A percentile compares a stretch with the other conserved stretches of the same genome.
Evolutionary conservation across 2,329 filamentous ascomycete genomes (phyloP).

Genomic region (Colletotrichum sp.): DNA sequence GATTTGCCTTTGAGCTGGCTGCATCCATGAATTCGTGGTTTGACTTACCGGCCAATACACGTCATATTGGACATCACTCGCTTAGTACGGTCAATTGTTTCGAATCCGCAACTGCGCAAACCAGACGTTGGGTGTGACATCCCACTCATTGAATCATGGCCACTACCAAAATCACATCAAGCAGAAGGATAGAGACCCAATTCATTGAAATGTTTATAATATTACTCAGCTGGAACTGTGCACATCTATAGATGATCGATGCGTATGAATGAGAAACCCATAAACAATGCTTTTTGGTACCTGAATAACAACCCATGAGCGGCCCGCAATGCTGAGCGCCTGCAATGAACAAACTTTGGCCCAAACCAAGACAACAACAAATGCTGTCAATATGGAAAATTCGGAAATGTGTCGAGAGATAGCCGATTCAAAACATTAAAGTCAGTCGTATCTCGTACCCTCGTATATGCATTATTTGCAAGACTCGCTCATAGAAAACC

Average conservation of each 20-base stretch:
- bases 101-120: background rate
- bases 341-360: background rate
- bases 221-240: background rate
- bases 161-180: background rate
- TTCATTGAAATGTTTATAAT: background rate
- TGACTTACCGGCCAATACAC: background rate
- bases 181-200: background rate
- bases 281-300: background rate
- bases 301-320: background rate
- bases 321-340: background rate
- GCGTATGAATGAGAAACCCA: background rate
- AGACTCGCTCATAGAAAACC: background rate
- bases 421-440: background rate
- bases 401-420: background rate
- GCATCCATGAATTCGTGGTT: background rate
- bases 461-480: background rate
- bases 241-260: background rate
- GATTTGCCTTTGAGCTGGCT: background rate
- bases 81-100: background rate
- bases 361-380: background rate
- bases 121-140: background rate
- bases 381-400: background rate
- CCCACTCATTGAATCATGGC: background rate
- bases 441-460: background rate
- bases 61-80: background rate